These are phyloP conservation scores for Amesomyces nigricolor DNA, from an alignment of 2,329 filamentous ascomycete genomes.

Conservation along the genomic window DNA sequence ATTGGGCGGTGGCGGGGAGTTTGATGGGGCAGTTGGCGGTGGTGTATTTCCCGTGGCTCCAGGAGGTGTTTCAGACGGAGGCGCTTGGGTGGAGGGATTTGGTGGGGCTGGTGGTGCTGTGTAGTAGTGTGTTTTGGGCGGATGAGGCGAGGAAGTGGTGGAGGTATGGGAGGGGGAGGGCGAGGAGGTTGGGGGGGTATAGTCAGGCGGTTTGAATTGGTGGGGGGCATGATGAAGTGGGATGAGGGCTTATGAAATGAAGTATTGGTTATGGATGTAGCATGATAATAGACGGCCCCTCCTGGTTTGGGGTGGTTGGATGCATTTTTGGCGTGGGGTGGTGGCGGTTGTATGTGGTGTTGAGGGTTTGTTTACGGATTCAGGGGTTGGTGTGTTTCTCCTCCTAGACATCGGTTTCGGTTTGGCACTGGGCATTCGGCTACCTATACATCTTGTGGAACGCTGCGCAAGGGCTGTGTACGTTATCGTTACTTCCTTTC, in stretches of 20 bases:
- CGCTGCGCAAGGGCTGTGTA: too few species aligned
- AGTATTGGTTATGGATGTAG: conserved; percentile 12
- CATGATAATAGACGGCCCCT: neutral
- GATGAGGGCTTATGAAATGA: too few species aligned
- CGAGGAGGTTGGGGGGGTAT: conserved; percentile 6
- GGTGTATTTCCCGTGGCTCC: conserved; percentile 90
- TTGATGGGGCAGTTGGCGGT: conserved; percentile 82
- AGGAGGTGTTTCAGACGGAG: conserved; percentile 94
- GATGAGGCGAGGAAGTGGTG: conserved; percentile 86
- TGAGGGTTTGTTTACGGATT: too few species aligned
- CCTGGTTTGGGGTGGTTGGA: too few species aligned
- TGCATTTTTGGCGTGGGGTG: too few species aligned
- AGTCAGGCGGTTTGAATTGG: conserved; percentile 19
- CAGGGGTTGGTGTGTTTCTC: too few species aligned
- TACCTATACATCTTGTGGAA: too few species aligned
- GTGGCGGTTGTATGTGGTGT: too few species aligned
- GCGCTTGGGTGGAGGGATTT: conserved; percentile 70
- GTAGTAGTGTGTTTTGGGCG: conserved; percentile 90
- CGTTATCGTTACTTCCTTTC: too few species aligned
- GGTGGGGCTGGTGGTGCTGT: conserved; percentile 63
- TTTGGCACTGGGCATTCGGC: too few species aligned
- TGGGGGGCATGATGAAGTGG: neutral
- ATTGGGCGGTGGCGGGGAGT: conserved; percentile 85
- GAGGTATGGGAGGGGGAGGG: conserved; percentile 43
- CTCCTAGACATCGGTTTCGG: too few species aligned